A percentile compares a stretch with the other conserved stretches of the same genome.
phyloP scores from a whole-genome alignment of 805 yeast genomes.

The Zygotorulaspora chibaensis region DNA sequence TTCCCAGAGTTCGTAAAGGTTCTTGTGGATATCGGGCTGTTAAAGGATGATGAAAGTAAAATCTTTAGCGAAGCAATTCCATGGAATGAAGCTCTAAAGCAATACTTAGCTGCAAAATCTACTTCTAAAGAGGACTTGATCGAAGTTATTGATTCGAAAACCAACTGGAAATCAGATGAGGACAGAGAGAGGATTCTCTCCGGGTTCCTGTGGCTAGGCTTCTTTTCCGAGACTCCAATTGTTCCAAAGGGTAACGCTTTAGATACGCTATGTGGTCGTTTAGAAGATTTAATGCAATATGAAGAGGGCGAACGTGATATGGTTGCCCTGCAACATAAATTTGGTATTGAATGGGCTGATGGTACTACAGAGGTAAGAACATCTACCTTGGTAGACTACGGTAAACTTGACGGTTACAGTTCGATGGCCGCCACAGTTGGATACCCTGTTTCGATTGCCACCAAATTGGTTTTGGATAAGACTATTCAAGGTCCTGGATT shows the following conservation, averaged over 20 bases:
- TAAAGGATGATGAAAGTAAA: conserved; percentile 68
- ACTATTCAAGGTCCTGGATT: conserved; percentile 74
- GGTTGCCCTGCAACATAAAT: conserved; percentile 94
- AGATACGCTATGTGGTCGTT: conserved; percentile 94
- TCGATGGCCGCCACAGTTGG: conserved; percentile 99
- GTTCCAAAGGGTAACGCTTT: conserved; percentile 91
- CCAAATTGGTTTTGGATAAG: conserved; percentile 80
- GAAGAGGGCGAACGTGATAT: conserved; percentile 93
- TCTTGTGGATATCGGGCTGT: conserved; percentile 88
- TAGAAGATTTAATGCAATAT: conserved; percentile 94
- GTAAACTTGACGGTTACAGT: conserved; percentile 82
- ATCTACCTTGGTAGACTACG: conserved; percentile 91
- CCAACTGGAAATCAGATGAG: conserved; percentile 73
- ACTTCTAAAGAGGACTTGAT: conserved; percentile 66
- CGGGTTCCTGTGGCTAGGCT: conserved; percentile 92
- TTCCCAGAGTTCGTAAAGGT: conserved; percentile 98
- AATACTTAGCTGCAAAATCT: conserved; percentile 70
- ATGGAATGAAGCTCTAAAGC: conserved; percentile 86
- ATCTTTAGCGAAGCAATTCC: conserved; percentile 55
- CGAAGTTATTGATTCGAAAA: conserved; percentile 68
- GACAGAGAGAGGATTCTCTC: conserved; percentile 82
- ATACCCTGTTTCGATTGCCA: conserved; percentile 96
- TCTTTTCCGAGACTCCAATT: conserved; percentile 70
- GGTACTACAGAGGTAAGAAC: conserved; percentile 90
- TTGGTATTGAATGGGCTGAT: conserved; percentile 94